phyloP scores from a whole-genome alignment of 805 yeast genomes.

The Kuraishia hungarica region DNA sequence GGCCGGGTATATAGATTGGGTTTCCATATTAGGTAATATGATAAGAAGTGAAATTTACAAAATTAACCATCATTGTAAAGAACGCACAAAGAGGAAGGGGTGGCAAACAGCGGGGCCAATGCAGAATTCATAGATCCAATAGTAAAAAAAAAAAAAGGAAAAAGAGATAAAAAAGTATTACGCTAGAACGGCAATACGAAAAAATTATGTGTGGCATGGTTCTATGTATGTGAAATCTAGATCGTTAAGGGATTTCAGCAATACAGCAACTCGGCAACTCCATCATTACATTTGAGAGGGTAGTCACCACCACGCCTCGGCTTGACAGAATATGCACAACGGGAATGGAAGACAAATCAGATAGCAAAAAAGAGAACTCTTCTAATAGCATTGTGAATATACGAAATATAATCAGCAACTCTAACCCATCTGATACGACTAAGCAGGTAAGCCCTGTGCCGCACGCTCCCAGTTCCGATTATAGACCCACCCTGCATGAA shows the following conservation, averaged over 20 bases:
- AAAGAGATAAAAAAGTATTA: not conserved
- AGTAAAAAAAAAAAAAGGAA: not conserved
- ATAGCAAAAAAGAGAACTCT: too few relatives aligned
- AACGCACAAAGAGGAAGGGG: not conserved
- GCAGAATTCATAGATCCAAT: not conserved
- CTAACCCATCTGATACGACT: not conserved
- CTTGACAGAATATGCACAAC: too few relatives aligned
- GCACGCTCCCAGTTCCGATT: conserved; percentile 59
- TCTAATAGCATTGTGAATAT: too few relatives aligned
- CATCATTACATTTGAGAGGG: too few relatives aligned
- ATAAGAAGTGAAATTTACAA: not conserved
- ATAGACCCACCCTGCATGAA: conserved; percentile 81
- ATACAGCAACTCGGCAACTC: too few relatives aligned
- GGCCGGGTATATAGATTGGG: too few relatives aligned
- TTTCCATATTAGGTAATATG: too few relatives aligned
- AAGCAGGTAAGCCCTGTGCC: conserved; percentile 1
- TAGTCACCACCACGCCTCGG: too few relatives aligned
- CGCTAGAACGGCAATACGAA: too few relatives aligned
- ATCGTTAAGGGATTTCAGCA: not conserved
- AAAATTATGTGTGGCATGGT: too few relatives aligned
- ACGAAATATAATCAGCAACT: too few relatives aligned
- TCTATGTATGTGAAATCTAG: not conserved
- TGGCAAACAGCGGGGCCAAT: not conserved
- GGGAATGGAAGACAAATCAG: too few relatives aligned
- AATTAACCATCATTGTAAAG: not conserved